These are phyloP conservation scores for Seiridium unicorne DNA, from an alignment of 2,329 filamentous ascomycete species.

Conservation along the genomic window DNA sequence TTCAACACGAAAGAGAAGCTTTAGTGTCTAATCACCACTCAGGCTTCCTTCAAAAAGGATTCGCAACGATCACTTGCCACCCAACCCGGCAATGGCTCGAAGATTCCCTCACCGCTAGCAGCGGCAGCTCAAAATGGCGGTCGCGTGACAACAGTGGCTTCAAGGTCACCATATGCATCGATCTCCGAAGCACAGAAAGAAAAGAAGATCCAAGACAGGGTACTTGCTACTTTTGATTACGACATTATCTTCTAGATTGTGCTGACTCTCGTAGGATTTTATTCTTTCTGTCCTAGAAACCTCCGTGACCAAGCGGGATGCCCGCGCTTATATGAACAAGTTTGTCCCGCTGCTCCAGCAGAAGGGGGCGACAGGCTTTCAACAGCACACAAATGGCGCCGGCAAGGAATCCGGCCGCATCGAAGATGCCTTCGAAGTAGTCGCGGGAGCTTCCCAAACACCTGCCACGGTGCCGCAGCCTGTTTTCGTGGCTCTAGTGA, in stretches of 20 bases:
- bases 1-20: not conserved
- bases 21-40: not conserved
- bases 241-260: not conserved
- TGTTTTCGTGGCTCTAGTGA: slow-evolving; percentile 78
- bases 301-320: slow-evolving; percentile 88
- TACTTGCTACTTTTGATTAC: slow-evolving; percentile 20
- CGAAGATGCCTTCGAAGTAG: slow-evolving; percentile 6
- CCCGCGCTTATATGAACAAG: slow-evolving; percentile 85
- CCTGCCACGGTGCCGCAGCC: slow-evolving; percentile 41
- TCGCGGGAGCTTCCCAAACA: slow-evolving; percentile 12
- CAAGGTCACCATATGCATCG: slow-evolving; percentile 33
- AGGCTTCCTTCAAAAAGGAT: slow-evolving; percentile 23
- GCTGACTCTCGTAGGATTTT: slow-evolving; percentile 61
- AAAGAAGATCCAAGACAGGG: slow-evolving; percentile 46
- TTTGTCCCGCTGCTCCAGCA: slow-evolving; percentile 53
- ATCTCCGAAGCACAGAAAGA: slow-evolving; percentile 44
- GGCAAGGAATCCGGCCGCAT: not conserved
- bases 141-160: slow-evolving; percentile 19
- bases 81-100: slow-evolving; percentile 19
- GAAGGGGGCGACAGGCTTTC: slow-evolving; percentile 27
- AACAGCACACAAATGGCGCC: slow-evolving; percentile 23
- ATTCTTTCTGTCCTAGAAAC: slow-evolving; percentile 84
- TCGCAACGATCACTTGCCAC: slow-evolving; percentile 15
- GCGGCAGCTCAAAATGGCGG: slow-evolving; percentile 21
- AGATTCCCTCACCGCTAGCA: slow-evolving; percentile 18